Evolutionary conservation across 768 basidiomycete genomes (phyloP).

Genomic region (Podaxis sp.): DNA sequence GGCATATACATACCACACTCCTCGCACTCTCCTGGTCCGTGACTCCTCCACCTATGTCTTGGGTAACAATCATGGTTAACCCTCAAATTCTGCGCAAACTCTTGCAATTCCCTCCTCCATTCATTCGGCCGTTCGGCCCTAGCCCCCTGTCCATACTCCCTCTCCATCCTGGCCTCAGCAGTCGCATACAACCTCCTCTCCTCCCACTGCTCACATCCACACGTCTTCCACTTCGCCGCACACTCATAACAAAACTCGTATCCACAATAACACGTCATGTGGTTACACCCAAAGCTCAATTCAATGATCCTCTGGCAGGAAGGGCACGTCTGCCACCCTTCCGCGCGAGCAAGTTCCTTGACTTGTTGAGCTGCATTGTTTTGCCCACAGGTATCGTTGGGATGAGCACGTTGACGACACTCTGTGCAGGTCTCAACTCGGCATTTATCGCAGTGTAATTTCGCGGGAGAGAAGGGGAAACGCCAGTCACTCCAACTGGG

Average conservation of each 20-base stretch:
- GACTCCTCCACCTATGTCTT: conserved; percentile 43
- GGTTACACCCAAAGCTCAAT: conserved; percentile 56
- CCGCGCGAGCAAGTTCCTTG: conserved; percentile 40
- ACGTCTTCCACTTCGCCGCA: conserved; percentile 60
- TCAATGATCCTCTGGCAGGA: conserved; percentile 58
- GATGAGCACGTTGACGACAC: conserved; percentile 18
- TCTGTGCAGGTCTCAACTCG: conserved; percentile 13
- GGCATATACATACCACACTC: conserved; percentile 41
- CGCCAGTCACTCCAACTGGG: background rate
- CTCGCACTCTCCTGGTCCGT: conserved; percentile 47
- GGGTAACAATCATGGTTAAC: conserved; percentile 52
- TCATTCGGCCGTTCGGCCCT: conserved; percentile 26
- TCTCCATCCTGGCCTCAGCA: conserved; percentile 47
- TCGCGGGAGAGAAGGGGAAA: background rate
- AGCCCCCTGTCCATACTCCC: conserved; percentile 30
- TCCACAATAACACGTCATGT: conserved; percentile 62
- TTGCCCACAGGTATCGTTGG: conserved; percentile 14
- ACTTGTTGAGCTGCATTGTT: conserved; percentile 43
- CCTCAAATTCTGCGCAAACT: conserved; percentile 38
- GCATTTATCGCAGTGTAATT: conserved; percentile 13
- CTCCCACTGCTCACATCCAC: conserved; percentile 64
- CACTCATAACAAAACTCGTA: conserved; percentile 69
- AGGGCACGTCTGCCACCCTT: conserved; percentile 66
- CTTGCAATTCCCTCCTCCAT: conserved; percentile 31
- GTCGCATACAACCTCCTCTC: conserved; percentile 41